Base-by-base conservation (phyloP, 768 basidiomycete species). In the Russula dissimulans region DNA sequence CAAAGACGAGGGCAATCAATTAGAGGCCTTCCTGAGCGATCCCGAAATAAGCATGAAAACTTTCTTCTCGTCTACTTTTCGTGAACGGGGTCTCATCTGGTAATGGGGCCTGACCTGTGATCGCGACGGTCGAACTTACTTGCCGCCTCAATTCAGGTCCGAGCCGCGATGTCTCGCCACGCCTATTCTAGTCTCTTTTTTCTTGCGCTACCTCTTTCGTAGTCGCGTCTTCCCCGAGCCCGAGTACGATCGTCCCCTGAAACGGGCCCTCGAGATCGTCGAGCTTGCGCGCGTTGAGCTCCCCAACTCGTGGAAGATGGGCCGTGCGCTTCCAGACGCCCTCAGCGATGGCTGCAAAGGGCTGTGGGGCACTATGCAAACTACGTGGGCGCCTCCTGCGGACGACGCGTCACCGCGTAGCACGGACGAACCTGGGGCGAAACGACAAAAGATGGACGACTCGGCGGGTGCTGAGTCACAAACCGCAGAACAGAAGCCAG, bases 61-160 rank as follows among this genome's bases (percentile, higher is more conserved):
- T 18, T 91, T 89, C 71, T 74, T 91, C 60, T 86, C 87, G 0
- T 86, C 86, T 5, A 79, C 82, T 65, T 85, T 83, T 73, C 76
- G 81, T 39, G 79, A 82, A 56, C 81, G 82, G 58, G 89, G 89
- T 29, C 76, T 87, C 49, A 78, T 83, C 56, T 89, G 85, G 88
- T 87, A 56, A 32, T 11, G 5, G n/a, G 14, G 1, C 10, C 17
- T 0, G 32, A 2, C 1, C 26, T 26, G 14, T 45, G 18, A 44
- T 22, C 9, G 22, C 11, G 34, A 60, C n/a, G 77, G 67, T 54
- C 48, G 49, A 7, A 34, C 43, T 52, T 56, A 56, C 43, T 52
- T 56, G 56, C 26, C 32, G 12, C 34, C 31, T 14, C 15, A 8
- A 39, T 34, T 36, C 71, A 82, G 79, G 72, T 72, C 73, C 18